These are phyloP conservation scores for Agrocybe chaxingu DNA, from an alignment of 768 basidiomycete species.

Conservation along the genomic window DNA sequence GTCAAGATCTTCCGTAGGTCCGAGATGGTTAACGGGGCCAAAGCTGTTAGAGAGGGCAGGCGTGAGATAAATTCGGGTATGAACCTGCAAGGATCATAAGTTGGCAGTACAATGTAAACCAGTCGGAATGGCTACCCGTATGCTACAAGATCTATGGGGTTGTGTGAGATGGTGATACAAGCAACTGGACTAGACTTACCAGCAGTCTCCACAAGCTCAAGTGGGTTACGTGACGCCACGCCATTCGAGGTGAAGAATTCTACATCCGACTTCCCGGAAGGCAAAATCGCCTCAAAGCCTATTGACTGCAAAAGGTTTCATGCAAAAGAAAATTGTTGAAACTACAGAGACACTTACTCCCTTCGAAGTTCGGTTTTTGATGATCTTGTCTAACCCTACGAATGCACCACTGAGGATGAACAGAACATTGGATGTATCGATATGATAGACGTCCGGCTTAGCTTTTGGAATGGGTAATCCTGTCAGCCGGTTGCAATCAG, in stretches of 20 bases:
- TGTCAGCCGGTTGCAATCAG: background rate
- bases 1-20: constrained; percentile 90
- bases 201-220: constrained; percentile 70
- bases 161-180: background rate
- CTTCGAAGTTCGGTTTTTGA: constrained; percentile 77
- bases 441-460: constrained; percentile 67
- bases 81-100: constrained; percentile 43
- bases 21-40: constrained; percentile 71
- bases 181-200: constrained; percentile 36
- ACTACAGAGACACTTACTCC: constrained; percentile 55
- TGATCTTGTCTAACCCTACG: constrained; percentile 82
- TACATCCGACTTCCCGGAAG: constrained; percentile 36
- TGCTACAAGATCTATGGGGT: constrained; percentile 66
- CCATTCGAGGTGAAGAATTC: constrained; percentile 82
- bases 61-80: constrained; percentile 96
- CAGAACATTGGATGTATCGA: constrained; percentile 89
- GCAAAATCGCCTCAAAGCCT: constrained; percentile 61
- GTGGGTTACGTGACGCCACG: constrained; percentile 44
- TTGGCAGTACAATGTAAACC: constrained; percentile 2
- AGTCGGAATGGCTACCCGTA: constrained; percentile 54
- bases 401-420: constrained; percentile 96
- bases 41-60: constrained; percentile 85
- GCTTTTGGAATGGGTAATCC: constrained; percentile 21
- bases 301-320: constrained; percentile 59
- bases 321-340: background rate